Evolutionary conservation across 1,284 basidiomycete genomes (phyloP).

Genomic region (Heterobasidion occidentale): DNA sequence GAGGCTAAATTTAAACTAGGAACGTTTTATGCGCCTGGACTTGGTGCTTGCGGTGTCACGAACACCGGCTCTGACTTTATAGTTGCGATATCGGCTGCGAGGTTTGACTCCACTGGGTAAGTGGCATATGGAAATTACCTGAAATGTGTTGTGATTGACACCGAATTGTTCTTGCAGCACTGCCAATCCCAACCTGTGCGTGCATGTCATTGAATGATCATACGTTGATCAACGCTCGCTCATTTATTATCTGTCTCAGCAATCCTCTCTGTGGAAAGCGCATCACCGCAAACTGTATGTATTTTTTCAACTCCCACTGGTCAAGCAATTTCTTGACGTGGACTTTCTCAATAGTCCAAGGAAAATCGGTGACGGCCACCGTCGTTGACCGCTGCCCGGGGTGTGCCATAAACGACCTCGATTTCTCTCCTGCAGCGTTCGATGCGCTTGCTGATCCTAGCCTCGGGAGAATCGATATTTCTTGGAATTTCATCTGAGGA

Average conservation of each 20-base stretch:
- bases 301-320: background rate
- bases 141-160: background rate
- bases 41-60: slow-evolving; percentile 28
- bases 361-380: slow-evolving; percentile 20
- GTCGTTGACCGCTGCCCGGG: slow-evolving; percentile 56
- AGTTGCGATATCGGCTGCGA: slow-evolving; percentile 22
- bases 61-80: slow-evolving; percentile 23
- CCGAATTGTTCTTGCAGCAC: background rate
- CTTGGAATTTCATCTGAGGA: slow-evolving; percentile 28
- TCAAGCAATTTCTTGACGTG: slow-evolving; percentile 11
- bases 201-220: background rate
- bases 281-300: slow-evolving; percentile 17
- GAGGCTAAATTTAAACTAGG: slow-evolving; percentile 4
- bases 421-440: slow-evolving; percentile 54
- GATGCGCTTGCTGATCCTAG: slow-evolving; percentile 19
- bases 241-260: background rate
- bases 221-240: background rate
- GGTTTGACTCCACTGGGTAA: slow-evolving; percentile 25
- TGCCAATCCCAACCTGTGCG: background rate
- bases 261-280: slow-evolving; percentile 25
- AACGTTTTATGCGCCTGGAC: slow-evolving; percentile 23
- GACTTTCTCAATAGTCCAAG: slow-evolving; percentile 18
- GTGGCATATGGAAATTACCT: background rate
- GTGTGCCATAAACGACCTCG: slow-evolving; percentile 42
- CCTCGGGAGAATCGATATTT: slow-evolving; percentile 45